Base-by-base conservation (phyloP, 2,329 filamentous ascomycete species). In the Penicillium brevicompactum region DNA sequence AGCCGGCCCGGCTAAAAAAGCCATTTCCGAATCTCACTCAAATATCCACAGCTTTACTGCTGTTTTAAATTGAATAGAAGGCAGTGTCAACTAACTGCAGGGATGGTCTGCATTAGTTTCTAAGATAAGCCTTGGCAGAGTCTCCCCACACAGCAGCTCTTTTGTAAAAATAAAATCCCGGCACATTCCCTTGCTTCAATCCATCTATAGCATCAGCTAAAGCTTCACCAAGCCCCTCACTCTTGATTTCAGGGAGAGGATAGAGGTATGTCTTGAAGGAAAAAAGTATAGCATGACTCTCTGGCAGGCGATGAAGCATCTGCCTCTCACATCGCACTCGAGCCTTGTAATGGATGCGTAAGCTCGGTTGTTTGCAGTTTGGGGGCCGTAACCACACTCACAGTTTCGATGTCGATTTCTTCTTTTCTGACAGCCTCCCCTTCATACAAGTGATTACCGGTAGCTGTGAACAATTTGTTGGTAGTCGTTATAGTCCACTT, bases 201-300 rank as follows among this genome's bases (percentile, higher is more conserved):
- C 63, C 63, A 34, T 64, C 63, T 30, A 65, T 63, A 18, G 63
- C 59, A n/a, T 56, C 43, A 6, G 55, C 53, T 37, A 65, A 53
- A 1, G 31, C 50, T 10, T 55, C 52, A 2, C 59, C 63, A 11
- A 57, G 44, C 5, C 61, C 63, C 31, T 58, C 63, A 7, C 55
- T 50, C 22, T 61, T 60, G 40, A 65, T 56, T 13, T 64, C 58
- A 8, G 55, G 51, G 21, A 67, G 49, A 0, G 61, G 53, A 22
- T 67, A 67, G n/a, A 65, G 44, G 21, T 65, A 59, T 5, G 62
- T 60, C 32, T 67, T 63, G 42, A 67, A 60, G 9, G 56, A 58
- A 32, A 67, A 62, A 4, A 67, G 42, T n/a, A 62, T 49, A 3
- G 58, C 60, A 31, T 44, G 43, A 21, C 37, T 58, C 16, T 54